phyloP scores from a whole-genome alignment of 2,329 filamentous ascomycete genomes.

The Penicillium sp. region DNA sequence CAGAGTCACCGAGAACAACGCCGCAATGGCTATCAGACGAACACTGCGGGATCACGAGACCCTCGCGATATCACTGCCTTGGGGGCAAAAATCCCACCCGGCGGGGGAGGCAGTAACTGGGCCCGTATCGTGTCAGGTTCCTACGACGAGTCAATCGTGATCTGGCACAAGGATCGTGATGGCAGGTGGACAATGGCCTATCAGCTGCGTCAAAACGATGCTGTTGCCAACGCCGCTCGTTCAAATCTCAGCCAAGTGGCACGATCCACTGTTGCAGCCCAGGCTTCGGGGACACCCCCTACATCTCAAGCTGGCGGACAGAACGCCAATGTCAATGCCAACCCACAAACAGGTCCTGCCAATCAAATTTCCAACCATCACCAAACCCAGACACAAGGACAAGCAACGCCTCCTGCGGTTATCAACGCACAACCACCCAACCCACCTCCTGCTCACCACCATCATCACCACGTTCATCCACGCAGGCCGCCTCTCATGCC shows the following conservation, averaged over 20 bases:
- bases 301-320: conserved; percentile 5
- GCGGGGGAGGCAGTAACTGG: conserved; percentile 84
- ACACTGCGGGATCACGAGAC: conserved; percentile 67
- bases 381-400: background rate
- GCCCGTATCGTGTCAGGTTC: conserved; percentile 95
- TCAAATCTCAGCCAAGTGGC: conserved; percentile 20
- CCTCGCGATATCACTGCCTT: conserved; percentile 72
- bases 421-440: conserved; percentile 2
- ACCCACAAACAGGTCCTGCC: conserved; percentile 3
- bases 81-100: conserved; percentile 84
- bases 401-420: background rate
- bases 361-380: background rate
- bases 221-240: conserved; percentile 40
- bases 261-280: conserved; percentile 21
- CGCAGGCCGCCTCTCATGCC: conserved; percentile 33
- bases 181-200: conserved; percentile 81
- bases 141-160: conserved; percentile 92
- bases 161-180: conserved; percentile 85
- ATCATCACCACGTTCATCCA: conserved; percentile 20
- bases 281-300: conserved; percentile 14
- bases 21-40: conserved; percentile 53
- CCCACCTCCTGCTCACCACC: conserved; percentile 12
- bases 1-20: conserved; percentile 48
- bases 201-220: conserved; percentile 64
- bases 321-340: background rate